Evolutionary conservation across 192 early-diverging fungal species (phyloP).

Genomic region (Glomus cerebriforme): DNA sequence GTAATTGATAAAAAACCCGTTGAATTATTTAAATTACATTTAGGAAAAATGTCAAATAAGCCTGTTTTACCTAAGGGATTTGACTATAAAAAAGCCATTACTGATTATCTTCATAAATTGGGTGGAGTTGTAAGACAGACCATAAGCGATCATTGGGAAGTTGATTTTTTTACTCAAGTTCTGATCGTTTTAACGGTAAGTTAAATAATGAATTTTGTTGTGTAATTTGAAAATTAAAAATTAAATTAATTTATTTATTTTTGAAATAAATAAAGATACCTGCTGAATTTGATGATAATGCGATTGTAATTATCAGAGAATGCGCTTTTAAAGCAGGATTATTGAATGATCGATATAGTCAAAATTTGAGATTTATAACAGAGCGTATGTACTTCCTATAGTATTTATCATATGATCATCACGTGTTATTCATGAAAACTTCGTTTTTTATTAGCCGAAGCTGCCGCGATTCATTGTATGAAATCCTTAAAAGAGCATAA

Average conservation of each 20-base stretch:
- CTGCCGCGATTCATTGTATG: slow-evolving; percentile 15
- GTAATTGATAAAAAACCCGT: neutral
- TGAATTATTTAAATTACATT: neutral
- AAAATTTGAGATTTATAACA: neutral
- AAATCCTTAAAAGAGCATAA: neutral
- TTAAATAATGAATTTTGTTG: neutral
- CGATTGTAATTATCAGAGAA: neutral
- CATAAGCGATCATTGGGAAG: too few relatives aligned
- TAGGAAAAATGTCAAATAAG: neutral
- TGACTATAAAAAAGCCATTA: neutral
- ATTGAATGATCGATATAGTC: neutral
- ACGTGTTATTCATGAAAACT: neutral
- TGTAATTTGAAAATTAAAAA: too few relatives aligned
- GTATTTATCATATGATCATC: neutral
- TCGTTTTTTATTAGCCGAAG: neutral
- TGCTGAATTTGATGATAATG: neutral
- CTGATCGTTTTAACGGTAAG: neutral
- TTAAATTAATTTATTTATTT: too few relatives aligned
- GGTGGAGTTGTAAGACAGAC: too few relatives aligned
- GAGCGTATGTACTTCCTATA: neutral
- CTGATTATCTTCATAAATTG: neutral
- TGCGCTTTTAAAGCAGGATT: neutral
- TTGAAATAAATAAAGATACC: neutral
- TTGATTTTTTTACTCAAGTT: neutral
- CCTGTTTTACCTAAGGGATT: neutral